Base-by-base conservation (phyloP, 495 filamentous ascomycete species). In the Penicillium chermesinum region DNA sequence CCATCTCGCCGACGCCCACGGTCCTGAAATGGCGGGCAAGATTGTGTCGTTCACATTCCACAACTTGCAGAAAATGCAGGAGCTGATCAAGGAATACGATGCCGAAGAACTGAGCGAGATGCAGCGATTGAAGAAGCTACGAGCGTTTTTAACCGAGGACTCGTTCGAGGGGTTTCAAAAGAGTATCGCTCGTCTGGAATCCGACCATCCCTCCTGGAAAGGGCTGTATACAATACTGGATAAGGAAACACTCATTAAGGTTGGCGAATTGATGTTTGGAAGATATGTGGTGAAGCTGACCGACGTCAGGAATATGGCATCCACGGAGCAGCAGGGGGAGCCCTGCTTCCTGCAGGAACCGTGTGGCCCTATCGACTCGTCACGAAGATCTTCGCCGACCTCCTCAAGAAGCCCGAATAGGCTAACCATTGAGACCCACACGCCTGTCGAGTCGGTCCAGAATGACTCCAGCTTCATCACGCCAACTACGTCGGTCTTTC, bases 291-390 rank as follows among this genome's bases (percentile, higher is more conserved):
- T 40, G 30, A 15, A 15, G 4, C 21, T 18, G 18, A 35, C 30
- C 15, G 1, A 18, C 2, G 7, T 6, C 18, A 64, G 55, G 40
- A 61, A 14, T 65, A 71, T 45, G 63, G 73, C 14, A 63, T 80
- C 18, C 64, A 71, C 17, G 69, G 62, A 18, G 71, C 77, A 30
- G 53, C 58, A 9, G 75, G 74, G 0, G 76, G 71, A 13, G 70
- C 75, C 0, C 62, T 72, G 2, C 50, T 67, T 3, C 59, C 65
- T 3, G 77, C 78, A 3, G 76, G 68, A 2, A 72, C 71, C n/a
- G 49, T 81, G 2, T 94, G 86, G 87, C 89, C 89, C 3, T 93
- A 91, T 63, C 90, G 89, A 55, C 74, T 91, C 7, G 81, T 93
- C 10, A 71, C 82, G 0, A 79, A 73, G 50, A 69, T 86, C 0